These are phyloP conservation scores for Dactylellina parvicollis DNA, from an alignment of 2,329 filamentous ascomycete genomes.

Conservation along the genomic window DNA sequence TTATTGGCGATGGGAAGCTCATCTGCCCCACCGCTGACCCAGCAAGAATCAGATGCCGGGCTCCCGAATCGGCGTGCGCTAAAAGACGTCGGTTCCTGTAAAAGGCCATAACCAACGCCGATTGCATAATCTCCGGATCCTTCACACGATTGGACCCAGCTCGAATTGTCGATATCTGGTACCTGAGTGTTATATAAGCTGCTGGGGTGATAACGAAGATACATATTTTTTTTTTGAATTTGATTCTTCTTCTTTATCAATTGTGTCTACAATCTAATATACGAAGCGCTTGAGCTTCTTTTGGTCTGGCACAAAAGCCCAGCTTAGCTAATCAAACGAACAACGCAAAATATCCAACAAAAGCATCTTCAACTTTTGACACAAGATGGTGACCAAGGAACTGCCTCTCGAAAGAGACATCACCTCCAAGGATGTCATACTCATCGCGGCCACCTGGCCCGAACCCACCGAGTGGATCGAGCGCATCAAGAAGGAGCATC, in stretches of 20 bases:
- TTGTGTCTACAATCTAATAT: not conserved
- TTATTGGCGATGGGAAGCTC: no score
- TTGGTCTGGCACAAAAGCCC: no score
- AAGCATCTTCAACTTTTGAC: no score
- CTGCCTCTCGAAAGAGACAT: slow-evolving; percentile 28
- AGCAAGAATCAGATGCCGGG: no score
- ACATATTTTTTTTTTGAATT: no score
- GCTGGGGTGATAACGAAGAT: not conserved
- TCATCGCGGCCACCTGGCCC: slow-evolving; percentile 31
- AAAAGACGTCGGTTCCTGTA: no score
- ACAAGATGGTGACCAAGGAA: slow-evolving; percentile 48
- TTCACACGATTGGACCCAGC: slow-evolving; percentile 4
- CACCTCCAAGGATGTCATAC: slow-evolving; percentile 34
- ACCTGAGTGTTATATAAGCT: not conserved
- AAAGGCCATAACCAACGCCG: slow-evolving; percentile 1
- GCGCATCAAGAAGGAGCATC: slow-evolving; percentile 18
- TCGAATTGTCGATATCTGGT: not conserved
- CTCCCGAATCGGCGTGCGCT: no score
- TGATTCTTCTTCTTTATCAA: not conserved
- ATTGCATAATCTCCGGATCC: slow-evolving; percentile 22
- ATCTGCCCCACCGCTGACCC: no score
- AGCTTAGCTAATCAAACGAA: not conserved
- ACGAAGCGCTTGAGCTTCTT: no score
- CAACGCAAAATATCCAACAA: slow-evolving; percentile 47
- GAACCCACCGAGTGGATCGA: slow-evolving; percentile 34